Percentiles rank a stretch among this genome's conserved stretches.
Conservation (phyloP, 2,329 filamentous ascomycete species). For the Cladosporium phlei region DNA sequence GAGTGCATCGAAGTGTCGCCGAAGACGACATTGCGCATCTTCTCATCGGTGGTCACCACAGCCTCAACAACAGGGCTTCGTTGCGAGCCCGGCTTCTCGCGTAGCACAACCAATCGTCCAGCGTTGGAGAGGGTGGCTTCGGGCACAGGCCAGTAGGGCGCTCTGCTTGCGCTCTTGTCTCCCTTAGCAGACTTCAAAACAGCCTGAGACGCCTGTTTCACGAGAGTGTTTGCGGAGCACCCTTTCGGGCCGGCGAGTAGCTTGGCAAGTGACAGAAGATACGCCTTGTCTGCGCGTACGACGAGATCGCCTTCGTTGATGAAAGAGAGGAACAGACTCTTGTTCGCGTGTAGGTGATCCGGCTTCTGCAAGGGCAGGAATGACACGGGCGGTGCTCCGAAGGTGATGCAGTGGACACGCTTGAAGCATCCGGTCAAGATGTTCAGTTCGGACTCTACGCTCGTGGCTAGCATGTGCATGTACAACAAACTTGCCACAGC, state of each 20-base stretch:
- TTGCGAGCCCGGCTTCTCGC: slow-evolving; percentile 38
- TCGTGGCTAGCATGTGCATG: slow-evolving; percentile 68
- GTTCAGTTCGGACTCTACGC: slow-evolving; percentile 63
- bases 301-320: slow-evolving; percentile 86
- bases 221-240: neutral
- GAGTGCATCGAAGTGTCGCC: slow-evolving; percentile 75
- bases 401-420: slow-evolving; percentile 77
- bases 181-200: slow-evolving; percentile 1
- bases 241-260: slow-evolving; percentile 53
- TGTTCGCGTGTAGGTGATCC: slow-evolving; percentile 40
- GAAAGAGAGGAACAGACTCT: slow-evolving; percentile 72
- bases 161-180: slow-evolving; percentile 11
- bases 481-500: slow-evolving; percentile 77
- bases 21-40: slow-evolving; percentile 68
- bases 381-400: slow-evolving; percentile 75
- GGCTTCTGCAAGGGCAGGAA: slow-evolving; percentile 64
- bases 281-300: slow-evolving; percentile 68
- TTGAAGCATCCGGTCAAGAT: slow-evolving; percentile 66
- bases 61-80: slow-evolving; percentile 54
- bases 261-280: slow-evolving; percentile 67
- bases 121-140: slow-evolving; percentile 64
- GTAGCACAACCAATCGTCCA: slow-evolving; percentile 63
- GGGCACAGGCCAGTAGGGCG: slow-evolving; percentile 59
- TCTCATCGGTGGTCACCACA: slow-evolving; percentile 61
- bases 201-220: slow-evolving; percentile 16